phyloP scores from a whole-genome alignment of 345 rosid genomes.

The Sisymbrium altissimum region DNA sequence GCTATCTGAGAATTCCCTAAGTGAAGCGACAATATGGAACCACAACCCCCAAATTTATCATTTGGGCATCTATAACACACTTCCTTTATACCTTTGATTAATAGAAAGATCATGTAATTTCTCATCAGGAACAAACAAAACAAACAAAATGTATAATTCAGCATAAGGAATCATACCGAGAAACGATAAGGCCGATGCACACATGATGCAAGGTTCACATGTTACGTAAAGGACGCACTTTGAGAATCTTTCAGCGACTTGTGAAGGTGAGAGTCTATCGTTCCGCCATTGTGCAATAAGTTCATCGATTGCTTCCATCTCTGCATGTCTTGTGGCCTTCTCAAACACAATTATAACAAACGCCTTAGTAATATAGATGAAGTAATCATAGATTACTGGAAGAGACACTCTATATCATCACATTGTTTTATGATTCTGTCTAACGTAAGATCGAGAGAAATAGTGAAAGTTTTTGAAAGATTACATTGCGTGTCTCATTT shows the following conservation, averaged over 20 bases:
- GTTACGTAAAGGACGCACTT: conserved; percentile 59
- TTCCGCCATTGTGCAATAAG: conserved; percentile 66
- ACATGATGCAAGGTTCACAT: conserved; percentile 95
- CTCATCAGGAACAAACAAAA: neutral
- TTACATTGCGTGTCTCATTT: conserved; percentile 56
- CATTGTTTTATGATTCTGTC: neutral
- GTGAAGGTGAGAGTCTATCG: conserved; percentile 46
- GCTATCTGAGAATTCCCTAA: conserved; percentile 34
- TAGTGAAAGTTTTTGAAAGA: neutral
- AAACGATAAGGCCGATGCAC: conserved; percentile 79
- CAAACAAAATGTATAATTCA: neutral
- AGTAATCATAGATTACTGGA: neutral
- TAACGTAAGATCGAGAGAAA: neutral
- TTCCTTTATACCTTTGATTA: conserved; percentile 51
- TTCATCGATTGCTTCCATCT: conserved; percentile 85
- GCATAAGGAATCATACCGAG: conserved; percentile 44
- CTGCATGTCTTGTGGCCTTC: conserved; percentile 90
- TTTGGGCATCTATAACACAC: conserved; percentile 74
- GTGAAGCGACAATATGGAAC: conserved; percentile 65
- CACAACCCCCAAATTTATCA: conserved; percentile 93
- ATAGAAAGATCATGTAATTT: neutral
- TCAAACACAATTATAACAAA: neutral
- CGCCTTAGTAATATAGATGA: neutral
- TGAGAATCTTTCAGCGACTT: conserved; percentile 61
- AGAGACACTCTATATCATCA: neutral